Percentiles rank a stretch among this genome's conserved stretches.
Evolutionary conservation across 75 land plant species (phyloP).

Genomic region (Sequoia sempervirens): DNA sequence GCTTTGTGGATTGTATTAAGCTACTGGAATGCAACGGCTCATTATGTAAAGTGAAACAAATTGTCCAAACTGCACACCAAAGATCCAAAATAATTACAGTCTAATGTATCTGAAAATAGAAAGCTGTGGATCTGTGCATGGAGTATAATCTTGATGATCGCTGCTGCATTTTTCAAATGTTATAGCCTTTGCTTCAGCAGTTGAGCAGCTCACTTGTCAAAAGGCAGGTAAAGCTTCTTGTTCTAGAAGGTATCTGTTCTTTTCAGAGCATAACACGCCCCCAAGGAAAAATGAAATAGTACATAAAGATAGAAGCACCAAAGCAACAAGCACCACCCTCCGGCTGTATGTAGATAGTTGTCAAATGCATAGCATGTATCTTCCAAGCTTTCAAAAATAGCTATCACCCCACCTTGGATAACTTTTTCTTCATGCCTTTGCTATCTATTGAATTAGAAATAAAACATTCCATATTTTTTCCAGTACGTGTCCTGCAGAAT

Average conservation of each 20-base stretch:
- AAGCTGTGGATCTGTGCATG: constrained; percentile 81
- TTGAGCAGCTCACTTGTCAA: neutral
- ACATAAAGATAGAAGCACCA: constrained; percentile 53
- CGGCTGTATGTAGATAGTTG: no score
- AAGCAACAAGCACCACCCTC: constrained; percentile 35
- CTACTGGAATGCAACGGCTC: neutral
- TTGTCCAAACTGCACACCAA: neutral
- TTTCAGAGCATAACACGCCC: constrained; percentile 59
- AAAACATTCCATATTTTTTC: no score
- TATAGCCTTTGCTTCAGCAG: neutral
- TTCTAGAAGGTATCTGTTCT: constrained; percentile 16
- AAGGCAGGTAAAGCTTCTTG: constrained; percentile 10
- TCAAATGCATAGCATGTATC: no score
- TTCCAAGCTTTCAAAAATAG: no score
- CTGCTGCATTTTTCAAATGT: constrained; percentile 59
- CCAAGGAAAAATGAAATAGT: constrained; percentile 84
- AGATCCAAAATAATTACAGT: neutral
- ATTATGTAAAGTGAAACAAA: neutral
- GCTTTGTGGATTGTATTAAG: neutral
- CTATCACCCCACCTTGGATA: no score
- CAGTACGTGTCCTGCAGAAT: no score
- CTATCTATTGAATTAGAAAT: no score
- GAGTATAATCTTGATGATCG: constrained; percentile 79
- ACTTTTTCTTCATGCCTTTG: no score
- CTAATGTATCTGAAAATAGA: neutral